Conservation (phyloP, 768 basidiomycete species). For the Tulasnella sp. region DNA sequence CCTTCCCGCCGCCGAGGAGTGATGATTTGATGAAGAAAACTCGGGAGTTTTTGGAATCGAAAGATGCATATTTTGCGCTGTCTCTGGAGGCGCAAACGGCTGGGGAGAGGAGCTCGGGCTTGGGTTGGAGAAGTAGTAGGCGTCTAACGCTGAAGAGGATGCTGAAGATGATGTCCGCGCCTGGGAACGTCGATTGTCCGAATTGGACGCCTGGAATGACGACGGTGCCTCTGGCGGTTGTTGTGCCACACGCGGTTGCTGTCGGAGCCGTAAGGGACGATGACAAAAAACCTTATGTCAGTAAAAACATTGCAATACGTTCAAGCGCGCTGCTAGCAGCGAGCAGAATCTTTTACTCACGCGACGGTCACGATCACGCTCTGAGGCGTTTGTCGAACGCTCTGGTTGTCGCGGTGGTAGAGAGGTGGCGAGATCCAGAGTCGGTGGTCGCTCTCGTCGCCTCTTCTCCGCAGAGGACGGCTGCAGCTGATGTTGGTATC, state of each 20-base stretch:
- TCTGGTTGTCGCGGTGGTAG: neutral
- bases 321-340: too few relatives aligned
- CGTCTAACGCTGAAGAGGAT: constrained; percentile 72
- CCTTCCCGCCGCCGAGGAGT: neutral
- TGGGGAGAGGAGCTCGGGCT: constrained; percentile 47
- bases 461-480: neutral
- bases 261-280: neutral
- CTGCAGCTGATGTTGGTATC: too few relatives aligned
- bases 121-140: constrained; percentile 73
- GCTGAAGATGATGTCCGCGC: constrained; percentile 32
- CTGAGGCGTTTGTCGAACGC: neutral
- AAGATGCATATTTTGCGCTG: constrained; percentile 22
- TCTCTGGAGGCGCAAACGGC: constrained; percentile 34
- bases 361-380: neutral
- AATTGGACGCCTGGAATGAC: neutral
- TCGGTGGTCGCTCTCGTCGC: constrained; percentile 9
- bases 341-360: neutral
- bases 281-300: neutral
- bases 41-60: constrained; percentile 15
- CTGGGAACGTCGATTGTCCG: neutral
- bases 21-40: neutral
- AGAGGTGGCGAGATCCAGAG: neutral
- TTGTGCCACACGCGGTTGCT: constrained; percentile 5
- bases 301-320: neutral
- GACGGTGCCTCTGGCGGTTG: neutral